Evolutionary conservation across 768 basidiomycete species (phyloP), one percentile per base, ranked within the genome.

Genomic region (Lactarius indigo): DNA sequence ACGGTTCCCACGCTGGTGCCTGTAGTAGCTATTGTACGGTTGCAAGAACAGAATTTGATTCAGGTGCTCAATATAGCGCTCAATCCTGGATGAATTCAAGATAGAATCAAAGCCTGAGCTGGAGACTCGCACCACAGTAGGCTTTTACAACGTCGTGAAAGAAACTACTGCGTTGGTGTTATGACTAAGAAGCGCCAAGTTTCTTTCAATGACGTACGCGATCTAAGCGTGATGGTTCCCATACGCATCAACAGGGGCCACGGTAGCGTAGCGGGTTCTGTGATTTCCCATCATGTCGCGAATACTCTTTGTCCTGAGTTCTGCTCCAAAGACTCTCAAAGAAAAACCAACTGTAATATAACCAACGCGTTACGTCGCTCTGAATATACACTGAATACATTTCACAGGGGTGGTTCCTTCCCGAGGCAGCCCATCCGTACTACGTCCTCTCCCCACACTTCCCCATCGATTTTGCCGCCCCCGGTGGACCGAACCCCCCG

Each of bases 291-390:
- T 47, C 28, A 68, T 61, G 59, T 37, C 62, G 35, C 73, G 74
- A 55, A 75, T 92, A 42, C 86, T 92, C 70, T 88, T 93, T 75
- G 86, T 93, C n/a, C 83, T 87, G 73, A 90, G 89, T 39, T 91
- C 90, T 56, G 83, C 80, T 66, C 75, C 84, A 74, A 85, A 82
- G 74, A 82, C 83, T 28, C 78, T 89, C 23, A 81, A 78, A 18
- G 85, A 83, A 26, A 70, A 61, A 0, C 76, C 74, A n/a, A 87
- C 83, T 13, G 87, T 87, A 74, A 72, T 80, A 66, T 5, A 35
- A 35, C 30, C 26, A 59, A 56, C 0, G 17, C 3, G 13, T 50
- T 55, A 4, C 13, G 35, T 26, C 26, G 26, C 56, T 52, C 28
- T n/a, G 59, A 57, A 42, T n/a, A 39, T 58, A 10, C 58, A n/a